Base-by-base conservation (phyloP, 352 stramenopile genomes). In the Phytophthora gonapodyides region DNA sequence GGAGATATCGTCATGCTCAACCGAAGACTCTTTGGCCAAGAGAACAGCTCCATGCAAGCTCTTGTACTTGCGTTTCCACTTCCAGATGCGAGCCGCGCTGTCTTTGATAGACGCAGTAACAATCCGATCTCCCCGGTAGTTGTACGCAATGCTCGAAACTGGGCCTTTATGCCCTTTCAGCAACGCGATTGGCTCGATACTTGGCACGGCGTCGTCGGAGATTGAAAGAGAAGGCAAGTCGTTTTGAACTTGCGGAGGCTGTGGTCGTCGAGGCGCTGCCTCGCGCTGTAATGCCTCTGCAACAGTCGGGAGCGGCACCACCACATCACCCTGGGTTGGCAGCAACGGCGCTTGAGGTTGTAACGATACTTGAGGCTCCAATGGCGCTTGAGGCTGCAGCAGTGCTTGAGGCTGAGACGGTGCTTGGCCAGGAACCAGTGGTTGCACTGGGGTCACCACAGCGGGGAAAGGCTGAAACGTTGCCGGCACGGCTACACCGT, bases 141-240 rank as follows among this genome's bases (percentile, higher is more conserved):
- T 98, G 64, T 98, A 98, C 16, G 91, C 79, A 17, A 98, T 87
- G 67, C 98, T 97, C 16, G 95, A 98, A 34, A 98, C 93, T n/a
- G 93, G 78, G 41, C 88, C 91, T 38, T 94, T 85, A 73, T 98
- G 95, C 3, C 91, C 95, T 52, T 88, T 82, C 30, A 98, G 58
- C 17, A 82, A 59, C 9, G 77, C 77, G 43, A 88, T 76, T 6
- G 81, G 78, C 19, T 89, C 79, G 30, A 81, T 80, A 31, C 69
- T 80, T 12, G 73, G 78, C 16, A 87, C 64, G 35, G 75, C 75
- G 10, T 76, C 73, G 33, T 87, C 80, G 8, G 64, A 78, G 11
- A 89, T 57, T 17, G 72, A 71, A n/a, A 74, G 53, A 12, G 71
- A 66, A 6, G 75, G 69, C 17, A 84, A 42, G 8, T 69, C 64